These are phyloP conservation scores for Beta macrorhiza DNA, from an alignment of 179 eudicot genomes.

Conservation along the genomic window DNA sequence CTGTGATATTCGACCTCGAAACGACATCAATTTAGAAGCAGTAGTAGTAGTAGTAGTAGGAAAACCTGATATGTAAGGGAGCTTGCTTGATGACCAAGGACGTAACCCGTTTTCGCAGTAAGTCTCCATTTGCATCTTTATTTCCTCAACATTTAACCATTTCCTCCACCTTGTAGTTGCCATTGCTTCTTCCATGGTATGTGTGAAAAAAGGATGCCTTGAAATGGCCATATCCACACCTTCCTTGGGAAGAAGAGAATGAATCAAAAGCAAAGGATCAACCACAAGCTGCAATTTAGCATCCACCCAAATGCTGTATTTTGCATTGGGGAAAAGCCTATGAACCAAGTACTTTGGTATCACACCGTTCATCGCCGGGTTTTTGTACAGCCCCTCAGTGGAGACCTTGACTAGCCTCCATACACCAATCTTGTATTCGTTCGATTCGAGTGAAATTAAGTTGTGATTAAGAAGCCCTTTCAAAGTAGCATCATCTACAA, in stretches of 20 bases:
- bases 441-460: constrained; percentile 38
- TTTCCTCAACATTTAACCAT: constrained; percentile 70
- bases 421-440: constrained; percentile 49
- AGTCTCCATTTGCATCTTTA: constrained; percentile 72
- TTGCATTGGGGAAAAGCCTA: constrained; percentile 76
- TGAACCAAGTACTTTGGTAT: constrained; percentile 80
- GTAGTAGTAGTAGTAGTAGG: no score
- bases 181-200: constrained; percentile 94
- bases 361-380: constrained; percentile 87
- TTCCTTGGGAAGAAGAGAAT: constrained; percentile 58
- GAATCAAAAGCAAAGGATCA: constrained; percentile 79
- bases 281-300: constrained; percentile 83
- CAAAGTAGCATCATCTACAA: constrained; percentile 69
- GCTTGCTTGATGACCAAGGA: constrained; percentile 75
- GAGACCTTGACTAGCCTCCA: constrained; percentile 74
- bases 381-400: constrained; percentile 42
- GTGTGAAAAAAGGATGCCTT: constrained; percentile 60
- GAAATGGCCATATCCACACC: constrained; percentile 85
- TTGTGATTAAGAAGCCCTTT: constrained; percentile 51
- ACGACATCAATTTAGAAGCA: no score
- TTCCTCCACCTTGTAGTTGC: constrained; percentile 94
- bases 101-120: constrained; percentile 78
- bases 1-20: no score
- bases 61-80: constrained; percentile 79
- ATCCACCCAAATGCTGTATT: constrained; percentile 80